Conservation (phyloP, 768 basidiomycete genomes). For the Suillus clintonianus region DNA sequence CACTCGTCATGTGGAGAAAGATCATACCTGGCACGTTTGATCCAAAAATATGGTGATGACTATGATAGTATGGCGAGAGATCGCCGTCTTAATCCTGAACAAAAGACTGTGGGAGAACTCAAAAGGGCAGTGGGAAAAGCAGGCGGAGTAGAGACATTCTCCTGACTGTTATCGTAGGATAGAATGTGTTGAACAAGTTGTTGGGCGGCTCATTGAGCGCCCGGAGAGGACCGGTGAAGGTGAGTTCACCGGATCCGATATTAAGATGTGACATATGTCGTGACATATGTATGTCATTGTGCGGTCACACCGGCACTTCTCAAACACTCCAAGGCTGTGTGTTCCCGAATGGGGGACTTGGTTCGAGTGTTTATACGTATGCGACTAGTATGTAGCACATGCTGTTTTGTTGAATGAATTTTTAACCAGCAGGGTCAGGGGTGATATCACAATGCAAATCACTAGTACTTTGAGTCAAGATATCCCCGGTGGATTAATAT, state of each 20-base stretch:
- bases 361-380: not conserved
- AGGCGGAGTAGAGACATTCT: constrained; percentile 41
- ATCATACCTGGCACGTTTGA: constrained; percentile 64
- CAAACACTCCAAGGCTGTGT: constrained; percentile 30
- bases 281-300: too few species aligned
- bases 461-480: not conserved
- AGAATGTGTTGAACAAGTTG: too few species aligned
- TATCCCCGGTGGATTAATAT: not conserved
- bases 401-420: constrained; percentile 5
- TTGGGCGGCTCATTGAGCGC: not conserved
- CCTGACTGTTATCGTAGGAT: not conserved
- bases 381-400: not conserved
- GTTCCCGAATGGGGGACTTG: constrained; percentile 3
- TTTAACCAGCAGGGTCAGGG: not conserved
- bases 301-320: constrained; percentile 31
- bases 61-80: constrained; percentile 78
- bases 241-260: not conserved
- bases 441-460: not conserved
- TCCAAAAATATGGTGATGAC: constrained; percentile 71
- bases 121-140: constrained; percentile 60
- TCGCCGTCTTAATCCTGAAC: constrained; percentile 75
- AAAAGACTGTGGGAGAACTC: constrained; percentile 83
- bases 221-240: not conserved
- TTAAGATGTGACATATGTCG: constrained; percentile 24
- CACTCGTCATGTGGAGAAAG: constrained; percentile 71